Conservation (phyloP, 2,329 filamentous ascomycete species). For the Myriosclerotinia duriaeana region DNA sequence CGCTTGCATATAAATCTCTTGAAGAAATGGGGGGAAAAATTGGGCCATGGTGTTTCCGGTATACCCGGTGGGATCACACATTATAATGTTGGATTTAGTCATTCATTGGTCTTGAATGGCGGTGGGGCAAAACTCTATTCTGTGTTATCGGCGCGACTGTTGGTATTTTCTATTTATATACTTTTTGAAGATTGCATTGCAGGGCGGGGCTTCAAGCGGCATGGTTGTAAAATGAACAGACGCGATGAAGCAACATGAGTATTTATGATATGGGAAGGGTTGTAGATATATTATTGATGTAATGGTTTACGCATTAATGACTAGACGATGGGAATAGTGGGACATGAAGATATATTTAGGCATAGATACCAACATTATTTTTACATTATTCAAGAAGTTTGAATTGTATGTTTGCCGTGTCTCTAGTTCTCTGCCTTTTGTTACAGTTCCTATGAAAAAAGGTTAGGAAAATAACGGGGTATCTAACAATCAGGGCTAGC, state of each 20-base stretch:
- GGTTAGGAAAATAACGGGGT: too few relatives aligned
- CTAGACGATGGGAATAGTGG: neutral
- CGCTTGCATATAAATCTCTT: conserved; percentile 13
- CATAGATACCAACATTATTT: neutral
- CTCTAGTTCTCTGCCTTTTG: too few relatives aligned
- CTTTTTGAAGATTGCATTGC: neutral
- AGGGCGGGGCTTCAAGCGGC: neutral
- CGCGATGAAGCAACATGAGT: neutral
- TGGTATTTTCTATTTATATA: neutral
- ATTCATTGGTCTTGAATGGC: conserved; percentile 5
- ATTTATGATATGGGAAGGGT: neutral
- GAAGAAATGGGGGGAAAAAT: neutral
- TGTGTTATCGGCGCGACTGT: neutral
- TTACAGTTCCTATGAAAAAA: neutral
- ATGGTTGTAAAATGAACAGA: neutral
- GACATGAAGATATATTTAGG: neutral
- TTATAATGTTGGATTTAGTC: conserved; percentile 3
- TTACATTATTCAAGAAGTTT: neutral
- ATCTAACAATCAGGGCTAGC: too few relatives aligned
- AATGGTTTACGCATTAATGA: neutral
- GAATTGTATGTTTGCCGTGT: neutral
- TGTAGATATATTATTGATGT: neutral
- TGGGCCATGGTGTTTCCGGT: conserved; percentile 9
- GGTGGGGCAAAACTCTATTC: conserved; percentile 4
- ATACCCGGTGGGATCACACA: conserved; percentile 8